These are phyloP conservation scores for Vanilla planifolia DNA, from an alignment of 106 monocot species.

Conservation along the genomic window DNA sequence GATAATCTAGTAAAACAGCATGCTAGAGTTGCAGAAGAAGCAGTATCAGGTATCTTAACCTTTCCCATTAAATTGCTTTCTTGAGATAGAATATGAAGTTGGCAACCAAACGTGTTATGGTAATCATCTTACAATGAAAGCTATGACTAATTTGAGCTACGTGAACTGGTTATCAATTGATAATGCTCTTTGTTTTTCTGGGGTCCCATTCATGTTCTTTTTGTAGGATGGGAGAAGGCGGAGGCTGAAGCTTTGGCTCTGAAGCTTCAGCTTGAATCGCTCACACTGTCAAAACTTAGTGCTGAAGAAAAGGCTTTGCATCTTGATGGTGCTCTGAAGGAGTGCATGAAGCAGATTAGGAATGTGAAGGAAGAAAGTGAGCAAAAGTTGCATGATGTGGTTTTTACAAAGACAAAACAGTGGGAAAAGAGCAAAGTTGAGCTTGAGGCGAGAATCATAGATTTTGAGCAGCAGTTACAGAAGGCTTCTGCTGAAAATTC, in stretches of 20 bases:
- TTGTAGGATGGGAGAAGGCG: constrained; percentile 89
- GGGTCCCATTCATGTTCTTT: not conserved
- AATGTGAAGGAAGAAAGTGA: constrained; percentile 84
- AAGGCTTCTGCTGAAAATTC: constrained; percentile 57
- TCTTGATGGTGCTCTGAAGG: constrained; percentile 79
- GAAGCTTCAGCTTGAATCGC: constrained; percentile 75
- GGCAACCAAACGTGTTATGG: too few relatives aligned
- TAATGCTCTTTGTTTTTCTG: not conserved
- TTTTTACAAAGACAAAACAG: constrained; percentile 72
- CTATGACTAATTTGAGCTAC: not conserved
- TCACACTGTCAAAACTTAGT: constrained; percentile 51
- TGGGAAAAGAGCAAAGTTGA: constrained; percentile 72
- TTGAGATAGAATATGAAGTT: too few relatives aligned
- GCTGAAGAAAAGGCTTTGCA: constrained; percentile 61
- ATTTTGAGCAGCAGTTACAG: constrained; percentile 54
- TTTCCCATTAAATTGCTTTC: not conserved
- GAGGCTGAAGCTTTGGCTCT: constrained; percentile 65
- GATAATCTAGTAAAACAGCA: constrained; percentile 75
- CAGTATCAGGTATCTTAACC: constrained; percentile 46
- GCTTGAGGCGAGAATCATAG: constrained; percentile 46
- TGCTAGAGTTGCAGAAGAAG: constrained; percentile 80
- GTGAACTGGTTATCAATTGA: not conserved
- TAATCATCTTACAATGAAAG: not conserved
- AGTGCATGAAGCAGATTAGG: constrained; percentile 77
- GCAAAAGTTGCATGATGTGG: constrained; percentile 66